phyloP scores from a whole-genome alignment of 1,284 basidiomycete species.

The Wolfiporia cocos region DNA sequence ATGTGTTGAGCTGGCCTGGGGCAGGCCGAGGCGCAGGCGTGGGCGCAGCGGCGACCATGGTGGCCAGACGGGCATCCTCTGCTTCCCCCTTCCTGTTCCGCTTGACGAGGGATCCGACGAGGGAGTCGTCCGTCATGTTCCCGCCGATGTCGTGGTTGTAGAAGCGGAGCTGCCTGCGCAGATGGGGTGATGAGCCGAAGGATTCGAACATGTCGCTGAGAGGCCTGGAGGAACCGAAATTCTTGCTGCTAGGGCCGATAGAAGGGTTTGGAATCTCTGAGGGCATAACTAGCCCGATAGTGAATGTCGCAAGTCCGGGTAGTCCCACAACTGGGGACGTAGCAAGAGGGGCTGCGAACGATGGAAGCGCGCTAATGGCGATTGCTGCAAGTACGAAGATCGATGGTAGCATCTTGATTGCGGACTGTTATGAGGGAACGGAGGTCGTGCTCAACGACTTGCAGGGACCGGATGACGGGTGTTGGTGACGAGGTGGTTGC shows the following conservation, averaged over 20 bases:
- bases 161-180: constrained; percentile 8
- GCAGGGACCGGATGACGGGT: too few relatives aligned
- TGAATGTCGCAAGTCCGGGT: constrained; percentile 8
- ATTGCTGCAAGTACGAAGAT: neutral
- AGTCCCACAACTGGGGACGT: constrained; percentile 7
- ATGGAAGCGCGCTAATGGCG: constrained; percentile 3
- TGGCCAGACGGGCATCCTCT: neutral
- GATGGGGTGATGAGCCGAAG: neutral
- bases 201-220: neutral
- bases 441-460: neutral
- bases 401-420: neutral
- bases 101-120: neutral
- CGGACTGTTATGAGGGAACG: neutral
- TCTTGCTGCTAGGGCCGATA: neutral
- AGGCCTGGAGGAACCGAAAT: neutral
- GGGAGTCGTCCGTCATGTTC: constrained; percentile 1
- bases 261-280: constrained; percentile 12
- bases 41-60: neutral
- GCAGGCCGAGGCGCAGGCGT: constrained; percentile 1
- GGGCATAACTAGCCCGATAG: constrained; percentile 10
- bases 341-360: constrained; percentile 15
- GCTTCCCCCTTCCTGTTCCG: constrained; percentile 3
- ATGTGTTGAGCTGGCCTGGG: neutral
- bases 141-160: constrained; percentile 1
- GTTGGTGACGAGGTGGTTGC: too few relatives aligned